Evolutionary conservation across 441 rosid species (phyloP), one percentile per base, ranked within the genome.

Genomic region (Oxalis stricta): DNA sequence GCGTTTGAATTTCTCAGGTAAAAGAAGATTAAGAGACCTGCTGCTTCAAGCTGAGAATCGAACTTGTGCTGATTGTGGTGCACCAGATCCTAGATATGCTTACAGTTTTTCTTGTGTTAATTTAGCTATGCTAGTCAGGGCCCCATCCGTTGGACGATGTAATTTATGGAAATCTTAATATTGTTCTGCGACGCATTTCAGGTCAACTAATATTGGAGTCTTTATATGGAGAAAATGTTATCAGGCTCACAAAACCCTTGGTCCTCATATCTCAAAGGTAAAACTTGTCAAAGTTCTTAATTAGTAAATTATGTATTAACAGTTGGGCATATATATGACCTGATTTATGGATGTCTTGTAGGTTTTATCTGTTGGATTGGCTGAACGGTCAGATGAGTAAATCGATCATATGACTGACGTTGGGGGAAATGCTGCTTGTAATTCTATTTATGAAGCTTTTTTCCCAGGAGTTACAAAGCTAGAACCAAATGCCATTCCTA

Each of bases 51-150:
- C 60, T 44, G 96, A 83, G 63, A 91, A 91, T 71, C 87, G 75
- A 39, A 9, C 18, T 41, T 91, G 99, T 64, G 99, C 99, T 55
- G 99, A 91, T 66, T 91, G 99, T 35, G 70, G 79, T 41, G 88
- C 95, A 52, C 76, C 88, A 3, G 99, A 83, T 83, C 99, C 99
- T 50, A 86, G 83, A 56, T 91, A 96, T 96, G 99, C 96, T 96
- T 91, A 71, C n/a, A 75, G 98, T 74, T 44, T 55, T 19, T n/a
- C n/a, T n/a, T n/a, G n/a, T n/a, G 22, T 28, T 23, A 40, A 44
- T 6, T 18, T 33, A 28, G 11, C n/a, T 21, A 34, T 13, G 19
- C 48, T 28, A 5, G 5, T 5, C 7, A 26, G 1, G 1, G 31
- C 1, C 7, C 2, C 5, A 6, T 26, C 31, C 5, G n/a, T n/a